Evolutionary conservation across 306 rosid species (phyloP).

Genomic region (Ochetophila trinervis): DNA sequence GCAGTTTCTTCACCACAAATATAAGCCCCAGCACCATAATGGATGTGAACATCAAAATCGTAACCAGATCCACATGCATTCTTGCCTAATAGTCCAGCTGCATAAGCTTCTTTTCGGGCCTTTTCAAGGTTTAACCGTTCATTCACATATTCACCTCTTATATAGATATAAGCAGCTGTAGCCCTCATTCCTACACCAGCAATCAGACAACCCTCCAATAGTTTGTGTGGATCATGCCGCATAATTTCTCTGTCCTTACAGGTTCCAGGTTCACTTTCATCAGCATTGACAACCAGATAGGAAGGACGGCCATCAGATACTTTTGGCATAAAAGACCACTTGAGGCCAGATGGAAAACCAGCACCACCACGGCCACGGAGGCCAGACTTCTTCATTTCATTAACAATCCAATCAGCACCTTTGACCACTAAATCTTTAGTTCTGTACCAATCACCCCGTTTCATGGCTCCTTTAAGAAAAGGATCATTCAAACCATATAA

Average conservation of each 20-base stretch:
- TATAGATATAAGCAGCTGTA: conserved; percentile 90
- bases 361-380: conserved; percentile 99
- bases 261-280: conserved; percentile 99
- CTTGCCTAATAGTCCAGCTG: conserved; percentile 85
- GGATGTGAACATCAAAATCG: conserved; percentile 95
- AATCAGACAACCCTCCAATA: conserved; percentile 93
- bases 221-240: conserved; percentile 95
- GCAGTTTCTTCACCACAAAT: conserved; percentile 99
- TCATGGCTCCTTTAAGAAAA: conserved; percentile 96
- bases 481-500: conserved; percentile 92
- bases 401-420: conserved; percentile 99
- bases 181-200: conserved; percentile 99
- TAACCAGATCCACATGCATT: conserved; percentile 98
- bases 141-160: conserved; percentile 94
- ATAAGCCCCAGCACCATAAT: conserved; percentile 97
- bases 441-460: conserved; percentile 90
- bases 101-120: conserved; percentile 91
- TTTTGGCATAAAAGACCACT: conserved; percentile 99
- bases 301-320: conserved; percentile 99
- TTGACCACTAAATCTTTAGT: conserved; percentile 88
- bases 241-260: conserved; percentile 97
- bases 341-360: conserved; percentile 97
- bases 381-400: conserved; percentile 93
- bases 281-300: conserved; percentile 96
- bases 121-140: conserved; percentile 81